phyloP scores from a whole-genome alignment of 2,329 filamentous ascomycete genomes.

The Nigrospora oryzae region DNA sequence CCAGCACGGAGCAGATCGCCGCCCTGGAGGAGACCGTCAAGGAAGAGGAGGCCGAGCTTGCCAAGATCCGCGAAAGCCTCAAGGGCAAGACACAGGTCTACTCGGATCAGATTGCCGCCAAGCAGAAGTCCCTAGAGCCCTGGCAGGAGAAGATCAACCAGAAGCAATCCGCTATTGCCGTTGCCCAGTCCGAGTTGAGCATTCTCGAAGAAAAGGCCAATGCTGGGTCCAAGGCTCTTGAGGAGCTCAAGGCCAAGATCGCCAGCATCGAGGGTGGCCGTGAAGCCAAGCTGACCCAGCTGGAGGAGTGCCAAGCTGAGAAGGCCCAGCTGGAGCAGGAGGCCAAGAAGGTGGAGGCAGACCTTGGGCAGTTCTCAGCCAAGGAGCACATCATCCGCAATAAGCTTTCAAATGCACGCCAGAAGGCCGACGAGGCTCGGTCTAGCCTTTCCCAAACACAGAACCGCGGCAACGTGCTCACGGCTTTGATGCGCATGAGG shows the following conservation, averaged over 20 bases:
- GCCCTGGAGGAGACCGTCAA: conserved; percentile 70
- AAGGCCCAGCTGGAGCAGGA: conserved; percentile 69
- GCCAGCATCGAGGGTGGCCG: conserved; percentile 63
- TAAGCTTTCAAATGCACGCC: conserved; percentile 80
- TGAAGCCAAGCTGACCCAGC: conserved; percentile 60
- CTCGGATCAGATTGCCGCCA: conserved; percentile 83
- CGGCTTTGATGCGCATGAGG: conserved; percentile 86
- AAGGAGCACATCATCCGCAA: conserved; percentile 77
- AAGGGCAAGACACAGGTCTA: conserved; percentile 95
- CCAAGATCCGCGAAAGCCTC: conserved; percentile 73
- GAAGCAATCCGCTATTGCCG: conserved; percentile 87
- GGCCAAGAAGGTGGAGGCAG: conserved; percentile 58
- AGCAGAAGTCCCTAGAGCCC: conserved; percentile 90
- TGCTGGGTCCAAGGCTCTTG: conserved; percentile 73
- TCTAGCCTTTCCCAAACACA: conserved; percentile 85
- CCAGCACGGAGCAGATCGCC: conserved; percentile 64
- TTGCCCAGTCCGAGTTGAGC: conserved; percentile 88
- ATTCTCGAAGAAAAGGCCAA: conserved; percentile 87
- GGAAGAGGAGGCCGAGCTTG: conserved; percentile 72
- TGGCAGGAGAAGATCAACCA: conserved; percentile 97
- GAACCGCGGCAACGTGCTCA: conserved; percentile 85
- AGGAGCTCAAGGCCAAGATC: conserved; percentile 78
- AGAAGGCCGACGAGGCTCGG: conserved; percentile 93
- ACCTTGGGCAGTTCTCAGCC: conserved; percentile 62
- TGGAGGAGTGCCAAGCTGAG: conserved; percentile 67